Evolutionary conservation across 176 grass and related monocot species (phyloP), one percentile per base, ranked within the genome.

Genomic region (Leersia perrieri): DNA sequence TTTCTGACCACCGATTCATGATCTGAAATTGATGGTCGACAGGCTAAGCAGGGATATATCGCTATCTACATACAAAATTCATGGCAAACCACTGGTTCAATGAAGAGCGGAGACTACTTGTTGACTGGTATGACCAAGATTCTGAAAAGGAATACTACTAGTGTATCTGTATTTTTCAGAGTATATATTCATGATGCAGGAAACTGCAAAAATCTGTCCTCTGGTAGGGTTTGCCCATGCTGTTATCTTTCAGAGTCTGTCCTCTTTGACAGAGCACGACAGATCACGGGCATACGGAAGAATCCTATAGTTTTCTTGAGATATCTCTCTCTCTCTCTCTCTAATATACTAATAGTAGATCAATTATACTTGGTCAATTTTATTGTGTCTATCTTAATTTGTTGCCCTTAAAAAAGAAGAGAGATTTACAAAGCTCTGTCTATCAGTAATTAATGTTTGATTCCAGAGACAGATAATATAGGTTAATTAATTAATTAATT

Each of bases 261-360:
- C 65, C 53, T 81, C 65, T 74, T 60, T 49, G 23, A 63, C 28
- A 61, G 44, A 66, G 61, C 34, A 5, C 5, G 38, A 76, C 60
- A 63, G 41, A 25, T 60, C 85, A 87, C 85, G 70, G 63, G 78
- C 63, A 80, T 80, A 68, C 26, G 28, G 8, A 30, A 42, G 3
- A 44, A 3, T 6, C n/a, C 38, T 28, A 78, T 47, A 49, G 0
- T 11, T 22, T 44, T 57, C 60, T 2, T 23, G 18, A 70, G 3
- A 32, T 15, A 11, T 11, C n/a, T 33, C 25, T 14, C 13, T 2
- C 30, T 23, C 18, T 77, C 22, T 35, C 0, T 44, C 14, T 14
- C 12, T 41, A 41, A 44, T 14, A 3, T 14, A 15, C 1, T 34
- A 35, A 23, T n/a, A n/a, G 26, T 14, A 1, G 32, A 40, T 12